Evolutionary conservation across 768 basidiomycete genomes (phyloP), one percentile per base, ranked within the genome.

Genomic region (Agaricus subrufescens): DNA sequence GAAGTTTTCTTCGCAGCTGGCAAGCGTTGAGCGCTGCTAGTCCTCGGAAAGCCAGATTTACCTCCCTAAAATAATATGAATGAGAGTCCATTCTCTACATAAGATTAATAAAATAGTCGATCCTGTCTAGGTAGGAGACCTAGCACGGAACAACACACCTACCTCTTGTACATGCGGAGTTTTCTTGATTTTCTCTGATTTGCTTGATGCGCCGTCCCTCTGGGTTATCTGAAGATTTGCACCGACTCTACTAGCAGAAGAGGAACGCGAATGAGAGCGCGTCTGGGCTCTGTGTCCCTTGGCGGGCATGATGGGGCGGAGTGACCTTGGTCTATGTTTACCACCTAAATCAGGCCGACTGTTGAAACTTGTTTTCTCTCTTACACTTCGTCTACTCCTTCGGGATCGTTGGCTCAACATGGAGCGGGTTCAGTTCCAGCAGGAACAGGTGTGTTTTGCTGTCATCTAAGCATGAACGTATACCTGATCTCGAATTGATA

Each of bases 371-470:
- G 47, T 55, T 49, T 46, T 47, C 50, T 19, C 40, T 31, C 23
- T 29, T 50, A 14, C 51, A 23, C 47, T 29, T 54, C 25, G 26
- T n/a, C 46, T 54, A 50, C 19, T 58, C 47, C 46, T 29, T 39
- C 26, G 56, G 47, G 52, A 62, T 26, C 19, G 43, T 25, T 43
- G 25, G 37, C 37, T 39, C 30, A 71, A 25, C 58, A 95, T 98
- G 94, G 94, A 98, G 79, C 82, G 91, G 61, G 94, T 96, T 0
- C 89, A 96, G 57, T 95, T 88, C 64, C 86, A 95, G 71, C 90
- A 95, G 70, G 94, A 96, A 85, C 87, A 91, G 85, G 86, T 81
- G 54, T 50, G 75, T 52, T 46, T 6, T 6, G 40, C 34, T 3
- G 7, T 19, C 10, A 26, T 15, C 15, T 26, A n/a, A 15, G 23